Conservation (phyloP, 495 filamentous ascomycete genomes). For the Penicillium cosmopolitanum region DNA sequence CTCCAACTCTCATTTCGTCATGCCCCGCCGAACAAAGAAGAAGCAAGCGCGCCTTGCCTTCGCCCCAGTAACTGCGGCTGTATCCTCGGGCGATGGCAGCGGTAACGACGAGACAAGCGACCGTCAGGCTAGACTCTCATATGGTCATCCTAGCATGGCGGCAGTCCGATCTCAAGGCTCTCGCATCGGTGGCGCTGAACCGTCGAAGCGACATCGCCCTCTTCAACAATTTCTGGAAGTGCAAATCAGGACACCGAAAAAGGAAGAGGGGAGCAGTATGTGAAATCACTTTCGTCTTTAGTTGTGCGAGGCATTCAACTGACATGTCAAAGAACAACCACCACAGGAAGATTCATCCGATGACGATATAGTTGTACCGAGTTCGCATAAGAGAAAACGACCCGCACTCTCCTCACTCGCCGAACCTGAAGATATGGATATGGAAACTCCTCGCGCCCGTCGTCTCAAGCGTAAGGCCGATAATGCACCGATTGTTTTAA, state of each 20-base stretch:
- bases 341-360: constrained; percentile 19
- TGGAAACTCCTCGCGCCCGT: background rate
- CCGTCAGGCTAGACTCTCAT: constrained; percentile 44
- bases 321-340: constrained; percentile 7
- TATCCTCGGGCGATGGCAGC: constrained; percentile 10
- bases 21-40: constrained; percentile 46
- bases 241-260: constrained; percentile 4
- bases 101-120: constrained; percentile 18
- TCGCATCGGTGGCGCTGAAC: constrained; percentile 10
- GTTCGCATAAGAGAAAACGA: constrained; percentile 18
- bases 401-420: background rate
- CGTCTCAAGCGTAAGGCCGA: constrained; percentile 30
- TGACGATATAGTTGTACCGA: constrained; percentile 26
- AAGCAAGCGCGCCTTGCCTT: constrained; percentile 56
- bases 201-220: background rate
- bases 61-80: constrained; percentile 32
- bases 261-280: background rate
- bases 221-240: background rate
- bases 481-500: constrained; percentile 18
- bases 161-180: constrained; percentile 22
- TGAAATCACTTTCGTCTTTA: background rate
- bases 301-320: background rate
- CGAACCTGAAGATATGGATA: background rate
- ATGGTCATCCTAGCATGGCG: constrained; percentile 39
- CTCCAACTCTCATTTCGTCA: constrained; percentile 11